phyloP scores from a whole-genome alignment of 495 filamentous ascomycete species.

The Talaromyces nanjingensis region DNA sequence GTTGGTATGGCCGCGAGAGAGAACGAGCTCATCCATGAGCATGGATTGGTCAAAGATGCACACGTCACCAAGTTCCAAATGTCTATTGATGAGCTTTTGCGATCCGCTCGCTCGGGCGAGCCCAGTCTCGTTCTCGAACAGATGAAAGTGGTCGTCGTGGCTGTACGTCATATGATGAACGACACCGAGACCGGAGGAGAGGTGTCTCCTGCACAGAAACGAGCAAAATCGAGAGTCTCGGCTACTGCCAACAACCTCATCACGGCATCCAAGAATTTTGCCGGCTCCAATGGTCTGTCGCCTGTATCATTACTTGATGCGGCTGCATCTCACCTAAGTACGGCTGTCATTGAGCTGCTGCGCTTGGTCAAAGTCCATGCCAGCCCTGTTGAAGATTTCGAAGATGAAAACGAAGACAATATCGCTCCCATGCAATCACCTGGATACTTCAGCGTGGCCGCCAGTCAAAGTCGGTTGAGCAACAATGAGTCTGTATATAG shows the following conservation, averaged over 20 bases:
- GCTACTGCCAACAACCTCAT: constrained; percentile 94
- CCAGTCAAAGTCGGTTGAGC: constrained; percentile 40
- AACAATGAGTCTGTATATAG: constrained; percentile 47
- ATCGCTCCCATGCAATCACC: constrained; percentile 37
- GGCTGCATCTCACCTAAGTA: constrained; percentile 85
- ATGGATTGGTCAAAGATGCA: constrained; percentile 80
- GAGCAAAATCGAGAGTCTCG: constrained; percentile 71
- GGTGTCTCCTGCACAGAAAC: constrained; percentile 41
- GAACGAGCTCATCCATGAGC: constrained; percentile 59
- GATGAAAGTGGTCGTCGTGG: constrained; percentile 74
- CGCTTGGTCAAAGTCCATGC: constrained; percentile 76
- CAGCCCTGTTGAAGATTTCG: constrained; percentile 63
- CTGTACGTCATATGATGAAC: constrained; percentile 72
- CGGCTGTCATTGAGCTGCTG: constrained; percentile 77
- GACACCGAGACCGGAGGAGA: constrained; percentile 57
- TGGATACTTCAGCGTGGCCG: constrained; percentile 41
- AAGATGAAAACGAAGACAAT: constrained; percentile 55
- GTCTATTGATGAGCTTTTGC: constrained; percentile 87
- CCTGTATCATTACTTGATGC: constrained; percentile 93
- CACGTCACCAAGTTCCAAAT: constrained; percentile 95
- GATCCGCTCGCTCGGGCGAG: constrained; percentile 62
- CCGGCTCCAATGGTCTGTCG: constrained; percentile 71
- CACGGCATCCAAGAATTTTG: constrained; percentile 87
- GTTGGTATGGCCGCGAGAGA: constrained; percentile 57
- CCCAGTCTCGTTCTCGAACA: constrained; percentile 65